phyloP scores from a whole-genome alignment of 2,329 filamentous ascomycete species.

The Neurospora crassa region DNA sequence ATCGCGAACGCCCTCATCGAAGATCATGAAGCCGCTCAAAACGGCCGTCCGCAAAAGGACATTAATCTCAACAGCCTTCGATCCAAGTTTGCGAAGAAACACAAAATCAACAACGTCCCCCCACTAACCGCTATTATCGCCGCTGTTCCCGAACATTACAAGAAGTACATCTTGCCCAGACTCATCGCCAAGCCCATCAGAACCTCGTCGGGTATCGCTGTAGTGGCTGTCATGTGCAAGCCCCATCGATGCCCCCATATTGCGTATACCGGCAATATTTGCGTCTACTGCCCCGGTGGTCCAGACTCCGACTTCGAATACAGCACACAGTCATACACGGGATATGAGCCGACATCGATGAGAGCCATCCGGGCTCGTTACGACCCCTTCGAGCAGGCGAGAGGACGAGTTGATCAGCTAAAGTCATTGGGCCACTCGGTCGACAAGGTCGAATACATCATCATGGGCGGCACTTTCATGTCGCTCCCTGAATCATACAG shows the following conservation, averaged over 20 bases:
- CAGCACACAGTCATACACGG: conserved; percentile 96
- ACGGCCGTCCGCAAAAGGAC: conserved; percentile 69
- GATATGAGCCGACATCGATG: conserved; percentile 98
- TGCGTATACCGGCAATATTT: conserved; percentile 97
- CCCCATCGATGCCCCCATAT: conserved; percentile 96
- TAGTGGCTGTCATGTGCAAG: conserved; percentile 99
- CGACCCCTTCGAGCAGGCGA: conserved; percentile 94
- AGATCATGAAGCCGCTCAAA: conserved; percentile 75
- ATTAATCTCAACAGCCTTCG: conserved; percentile 87
- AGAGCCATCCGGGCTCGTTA: conserved; percentile 93
- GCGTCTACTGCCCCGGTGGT: conserved; percentile 95
- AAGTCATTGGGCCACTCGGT: conserved; percentile 93
- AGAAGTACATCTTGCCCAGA: conserved; percentile 96
- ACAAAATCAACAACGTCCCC: conserved; percentile 77
- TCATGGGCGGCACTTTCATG: conserved; percentile 99
- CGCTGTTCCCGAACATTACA: conserved; percentile 98
- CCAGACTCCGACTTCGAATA: conserved; percentile 99
- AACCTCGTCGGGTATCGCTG: conserved; percentile 92
- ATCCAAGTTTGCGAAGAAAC: conserved; percentile 84
- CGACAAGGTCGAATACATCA: conserved; percentile 99
- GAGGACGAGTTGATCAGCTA: conserved; percentile 92
- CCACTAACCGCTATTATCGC: conserved; percentile 95
- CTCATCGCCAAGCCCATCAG: conserved; percentile 94
- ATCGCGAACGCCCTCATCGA: conserved; percentile 91
- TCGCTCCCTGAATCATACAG: conserved; percentile 81